These are phyloP conservation scores for Yamadazyma nakazawae DNA, from an alignment of 805 yeast species.

Conservation along the genomic window DNA sequence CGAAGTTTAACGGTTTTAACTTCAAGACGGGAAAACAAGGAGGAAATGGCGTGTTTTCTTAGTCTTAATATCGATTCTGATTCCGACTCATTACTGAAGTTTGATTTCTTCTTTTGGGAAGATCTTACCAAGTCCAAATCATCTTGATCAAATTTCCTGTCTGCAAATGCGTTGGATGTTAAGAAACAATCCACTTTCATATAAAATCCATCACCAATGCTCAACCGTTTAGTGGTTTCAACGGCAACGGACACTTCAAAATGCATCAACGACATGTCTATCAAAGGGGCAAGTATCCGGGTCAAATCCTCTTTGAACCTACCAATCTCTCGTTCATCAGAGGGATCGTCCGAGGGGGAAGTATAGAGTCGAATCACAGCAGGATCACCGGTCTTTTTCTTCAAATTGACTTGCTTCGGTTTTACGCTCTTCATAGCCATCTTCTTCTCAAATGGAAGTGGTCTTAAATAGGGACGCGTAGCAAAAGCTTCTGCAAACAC, in stretches of 20 bases:
- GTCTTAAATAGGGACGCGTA: slow-evolving; percentile 56
- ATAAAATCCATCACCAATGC: slow-evolving; percentile 74
- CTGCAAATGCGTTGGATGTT: slow-evolving; percentile 33
- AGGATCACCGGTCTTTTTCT: slow-evolving; percentile 21
- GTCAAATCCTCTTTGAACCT: slow-evolving; percentile 72
- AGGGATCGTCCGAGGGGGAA: slow-evolving; percentile 12
- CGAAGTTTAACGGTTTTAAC: slow-evolving; percentile 19
- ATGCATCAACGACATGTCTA: slow-evolving; percentile 51
- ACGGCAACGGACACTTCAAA: slow-evolving; percentile 59
- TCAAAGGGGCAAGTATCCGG: slow-evolving; percentile 57
- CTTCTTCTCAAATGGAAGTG: slow-evolving; percentile 43
- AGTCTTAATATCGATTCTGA: slow-evolving; percentile 50
- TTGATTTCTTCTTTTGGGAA: slow-evolving; percentile 20
- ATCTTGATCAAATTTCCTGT: slow-evolving; percentile 10
- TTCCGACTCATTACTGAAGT: slow-evolving; percentile 45
- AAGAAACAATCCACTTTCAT: slow-evolving; percentile 68
- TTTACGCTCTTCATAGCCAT: slow-evolving; percentile 32
- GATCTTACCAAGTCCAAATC: slow-evolving; percentile 13
- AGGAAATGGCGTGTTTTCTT: slow-evolving; percentile 53
- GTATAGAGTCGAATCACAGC: slow-evolving; percentile 36
- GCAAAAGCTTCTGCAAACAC: slow-evolving; percentile 66
- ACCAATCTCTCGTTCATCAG: slow-evolving; percentile 62
- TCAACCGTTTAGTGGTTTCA: slow-evolving; percentile 50
- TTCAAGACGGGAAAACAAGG: slow-evolving; percentile 52
- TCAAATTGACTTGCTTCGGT: slow-evolving; percentile 20